Evolutionary conservation across 176 grass and related monocot genomes (phyloP).

Genomic region (Zea luxurians): DNA sequence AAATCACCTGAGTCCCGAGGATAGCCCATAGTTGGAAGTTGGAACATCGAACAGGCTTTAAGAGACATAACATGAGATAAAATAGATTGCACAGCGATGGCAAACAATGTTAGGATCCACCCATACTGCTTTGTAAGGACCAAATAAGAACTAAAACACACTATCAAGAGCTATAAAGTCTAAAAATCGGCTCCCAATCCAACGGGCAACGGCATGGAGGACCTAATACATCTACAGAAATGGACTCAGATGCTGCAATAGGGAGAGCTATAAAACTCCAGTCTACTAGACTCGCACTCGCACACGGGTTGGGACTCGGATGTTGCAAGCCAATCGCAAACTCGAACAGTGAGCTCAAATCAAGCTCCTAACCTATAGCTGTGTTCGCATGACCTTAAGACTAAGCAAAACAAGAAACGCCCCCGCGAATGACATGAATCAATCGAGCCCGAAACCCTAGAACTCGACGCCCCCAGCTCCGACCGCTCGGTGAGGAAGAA

Average conservation of each 20-base stretch:
- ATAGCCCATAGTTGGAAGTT: neutral
- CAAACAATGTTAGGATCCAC: neutral
- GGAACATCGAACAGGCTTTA: neutral
- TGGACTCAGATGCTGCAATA: neutral
- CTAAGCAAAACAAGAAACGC: neutral
- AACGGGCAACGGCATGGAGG: neutral
- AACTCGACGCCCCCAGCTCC: neutral
- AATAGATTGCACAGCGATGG: neutral
- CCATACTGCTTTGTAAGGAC: neutral
- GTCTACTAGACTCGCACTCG: neutral
- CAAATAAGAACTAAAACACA: neutral
- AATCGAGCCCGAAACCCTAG: slow-evolving; percentile 40
- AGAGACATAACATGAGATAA: neutral
- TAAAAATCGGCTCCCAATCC: neutral
- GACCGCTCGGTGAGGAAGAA: no score
- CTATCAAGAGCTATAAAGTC: neutral
- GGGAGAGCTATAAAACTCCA: neutral
- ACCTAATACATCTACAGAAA: neutral
- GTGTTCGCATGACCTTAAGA: neutral
- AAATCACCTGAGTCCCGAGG: neutral
- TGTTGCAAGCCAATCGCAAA: neutral
- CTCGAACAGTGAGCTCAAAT: slow-evolving; percentile 10
- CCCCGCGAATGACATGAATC: neutral
- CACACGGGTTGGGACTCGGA: neutral
- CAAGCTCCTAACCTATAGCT: neutral